These are phyloP conservation scores for Botryosphaeria dothidea DNA, from an alignment of 2,329 filamentous ascomycete species.

Conservation along the genomic window DNA sequence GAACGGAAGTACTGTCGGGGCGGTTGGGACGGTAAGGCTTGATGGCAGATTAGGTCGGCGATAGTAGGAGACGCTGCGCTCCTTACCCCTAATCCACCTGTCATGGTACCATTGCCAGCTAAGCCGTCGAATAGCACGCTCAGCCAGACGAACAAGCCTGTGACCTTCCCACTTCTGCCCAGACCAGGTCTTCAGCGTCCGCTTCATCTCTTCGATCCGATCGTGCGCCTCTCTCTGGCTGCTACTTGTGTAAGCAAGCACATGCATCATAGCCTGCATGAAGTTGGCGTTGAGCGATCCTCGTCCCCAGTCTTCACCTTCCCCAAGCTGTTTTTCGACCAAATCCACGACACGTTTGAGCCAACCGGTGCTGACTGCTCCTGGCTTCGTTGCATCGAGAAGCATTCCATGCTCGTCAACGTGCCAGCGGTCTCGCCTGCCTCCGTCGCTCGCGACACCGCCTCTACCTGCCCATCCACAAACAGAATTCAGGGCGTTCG, in stretches of 20 bases:
- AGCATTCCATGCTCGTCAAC: constrained; percentile 84
- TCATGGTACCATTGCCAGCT: constrained; percentile 89
- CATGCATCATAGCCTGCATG: constrained; percentile 46
- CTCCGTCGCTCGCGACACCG: constrained; percentile 73
- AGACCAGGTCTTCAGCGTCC: constrained; percentile 56
- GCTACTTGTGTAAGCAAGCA: constrained; percentile 43
- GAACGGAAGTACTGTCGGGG: constrained; percentile 93
- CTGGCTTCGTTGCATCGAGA: constrained; percentile 65
- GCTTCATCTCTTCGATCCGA: constrained; percentile 38
- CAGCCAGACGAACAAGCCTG: constrained; percentile 76
- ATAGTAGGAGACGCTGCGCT: constrained; percentile 63
- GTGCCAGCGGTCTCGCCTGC: constrained; percentile 86
- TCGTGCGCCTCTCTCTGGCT: constrained; percentile 35
- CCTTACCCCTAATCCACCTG: constrained; percentile 64
- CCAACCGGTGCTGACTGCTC: constrained; percentile 70
- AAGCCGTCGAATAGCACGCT: constrained; percentile 76
- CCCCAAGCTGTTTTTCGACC: constrained; percentile 81
- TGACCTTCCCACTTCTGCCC: constrained; percentile 86
- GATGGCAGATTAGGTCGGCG: constrained; percentile 71
- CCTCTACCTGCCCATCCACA: constrained; percentile 92
- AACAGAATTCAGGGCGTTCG: constrained; percentile 93
- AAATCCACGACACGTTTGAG: constrained; percentile 90
- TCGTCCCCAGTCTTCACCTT: constrained; percentile 83
- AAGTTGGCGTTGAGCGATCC: constrained; percentile 59
- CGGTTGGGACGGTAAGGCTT: constrained; percentile 75